Base-by-base conservation (phyloP, 2,329 filamentous ascomycete genomes). In the Penicillium sp. region DNA sequence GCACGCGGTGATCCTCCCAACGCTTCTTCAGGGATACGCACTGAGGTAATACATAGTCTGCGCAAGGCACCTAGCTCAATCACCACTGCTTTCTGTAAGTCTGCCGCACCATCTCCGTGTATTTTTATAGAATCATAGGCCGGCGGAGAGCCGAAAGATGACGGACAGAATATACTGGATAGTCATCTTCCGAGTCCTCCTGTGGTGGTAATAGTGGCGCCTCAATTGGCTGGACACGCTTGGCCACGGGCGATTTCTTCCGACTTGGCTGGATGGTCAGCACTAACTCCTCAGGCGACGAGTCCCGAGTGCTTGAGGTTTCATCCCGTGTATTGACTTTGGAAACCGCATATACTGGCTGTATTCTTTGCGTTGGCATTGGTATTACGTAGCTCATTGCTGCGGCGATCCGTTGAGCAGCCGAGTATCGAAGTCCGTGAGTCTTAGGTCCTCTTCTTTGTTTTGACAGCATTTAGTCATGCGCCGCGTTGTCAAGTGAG, bases 281-380 rank as follows among this genome's bases (percentile, higher is more conserved):
- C 29, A 64, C 64, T 33, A 72, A 45, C 43, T 69, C 69, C 47
- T 71, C 69, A 3, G 67, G 68, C 0, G 69, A 70, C n/a, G 68
- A 66, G 28, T 53, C 59, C 29, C 53, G 43, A 10, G 54, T 53
- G 34, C 43, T 51, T 22, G 38, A 31, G 4, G 21, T 19, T 19
- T 44, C 45, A 43, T 29, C 22, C 6, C 15, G 42, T 22, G 35
- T 22, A 21, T 33, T 35, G 6, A 15, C 22, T 8, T 26, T 21
- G 13, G 40, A 65, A 51, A 44, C 63, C 59, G 54, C 60, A 65
- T 45, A 62, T 61, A 37, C 46, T 52, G 15, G 51, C 48, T n/a
- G 54, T 47, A n/a, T 50, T 40, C 10, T 54, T 53, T 9, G 49
- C 26, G 4, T 35, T 43, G 9, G 56, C 13, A 15, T 22, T 9